Percentiles rank a stretch among this genome's conserved stretches.
These are phyloP conservation scores for Entrophospora sp. DNA, from an alignment of 192 early-diverging fungal genomes.

Conservation along the genomic window DNA sequence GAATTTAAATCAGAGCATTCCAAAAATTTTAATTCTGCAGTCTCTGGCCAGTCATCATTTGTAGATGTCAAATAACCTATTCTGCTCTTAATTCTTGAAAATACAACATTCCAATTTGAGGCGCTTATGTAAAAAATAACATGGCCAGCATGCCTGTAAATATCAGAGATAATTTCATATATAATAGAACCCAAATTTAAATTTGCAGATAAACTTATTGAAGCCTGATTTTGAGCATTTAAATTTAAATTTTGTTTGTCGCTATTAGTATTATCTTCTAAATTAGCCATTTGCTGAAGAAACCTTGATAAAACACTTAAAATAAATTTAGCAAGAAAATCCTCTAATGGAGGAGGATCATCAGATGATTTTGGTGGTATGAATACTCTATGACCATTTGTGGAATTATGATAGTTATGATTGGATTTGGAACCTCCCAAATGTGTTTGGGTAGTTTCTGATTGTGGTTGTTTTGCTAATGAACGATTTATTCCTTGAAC, in stretches of 20 bases:
- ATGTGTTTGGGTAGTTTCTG: too few species aligned
- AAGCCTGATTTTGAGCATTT: too few species aligned
- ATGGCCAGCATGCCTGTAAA: slow-evolving; percentile 73
- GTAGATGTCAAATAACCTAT: slow-evolving; percentile 55
- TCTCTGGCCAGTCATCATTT: slow-evolving; percentile 59
- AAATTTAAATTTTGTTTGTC: too few species aligned
- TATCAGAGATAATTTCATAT: slow-evolving; percentile 56
- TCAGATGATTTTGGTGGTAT: slow-evolving; percentile 24
- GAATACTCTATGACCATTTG: too few species aligned
- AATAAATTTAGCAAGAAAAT: slow-evolving; percentile 57
- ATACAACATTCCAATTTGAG: slow-evolving; percentile 80
- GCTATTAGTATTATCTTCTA: too few species aligned
- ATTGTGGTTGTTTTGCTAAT: too few species aligned
- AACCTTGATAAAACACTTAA: slow-evolving; percentile 54
- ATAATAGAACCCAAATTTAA: too few species aligned
- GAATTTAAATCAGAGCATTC: slow-evolving; percentile 81
- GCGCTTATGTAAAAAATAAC: slow-evolving; percentile 83
- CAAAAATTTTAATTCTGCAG: slow-evolving; percentile 76
- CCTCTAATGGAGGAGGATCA: slow-evolving; percentile 74
- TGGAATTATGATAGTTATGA: not conserved
- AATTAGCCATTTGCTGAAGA: slow-evolving; percentile 45
- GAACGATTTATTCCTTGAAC: slow-evolving; percentile 41
- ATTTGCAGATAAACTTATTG: too few species aligned
- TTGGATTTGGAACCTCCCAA: too few species aligned
- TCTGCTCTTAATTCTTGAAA: slow-evolving; percentile 59